Evolutionary conservation across 1,284 basidiomycete species (phyloP).

Genomic region (Grifola frondosa): DNA sequence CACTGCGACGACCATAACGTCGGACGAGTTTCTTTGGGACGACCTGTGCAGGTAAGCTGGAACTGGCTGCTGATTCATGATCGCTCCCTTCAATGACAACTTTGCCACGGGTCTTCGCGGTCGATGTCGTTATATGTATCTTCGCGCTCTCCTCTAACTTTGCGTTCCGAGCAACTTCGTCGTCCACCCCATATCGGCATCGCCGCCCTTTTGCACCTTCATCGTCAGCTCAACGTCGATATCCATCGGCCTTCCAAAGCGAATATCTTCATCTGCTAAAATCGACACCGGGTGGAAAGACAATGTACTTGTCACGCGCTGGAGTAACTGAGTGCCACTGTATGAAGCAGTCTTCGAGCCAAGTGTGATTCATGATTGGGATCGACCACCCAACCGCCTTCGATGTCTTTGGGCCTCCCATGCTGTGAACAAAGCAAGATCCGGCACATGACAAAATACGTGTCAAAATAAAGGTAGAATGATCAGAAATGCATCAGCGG

Average conservation of each 20-base stretch:
- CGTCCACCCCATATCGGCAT: conserved; percentile 3
- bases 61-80: no score
- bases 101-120: conserved; percentile 18
- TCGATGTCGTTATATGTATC: no score
- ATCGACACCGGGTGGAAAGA: conserved; percentile 66
- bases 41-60: no score
- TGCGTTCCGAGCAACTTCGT: conserved; percentile 1
- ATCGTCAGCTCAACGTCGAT: conserved; percentile 26
- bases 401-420: conserved; percentile 68
- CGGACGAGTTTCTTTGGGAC: no score
- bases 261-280: conserved; percentile 43
- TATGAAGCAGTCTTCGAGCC: conserved; percentile 86
- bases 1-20: no score
- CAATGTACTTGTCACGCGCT: conserved; percentile 61
- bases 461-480: conserved; percentile 3
- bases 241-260: conserved; percentile 20
- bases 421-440: conserved; percentile 38
- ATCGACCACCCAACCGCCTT: conserved; percentile 81
- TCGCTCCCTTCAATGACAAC: no score
- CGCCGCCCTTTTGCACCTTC: conserved; percentile 2
- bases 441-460: neutral
- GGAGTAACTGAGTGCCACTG: conserved; percentile 71
- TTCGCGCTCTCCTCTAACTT: no score
- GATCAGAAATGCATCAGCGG: neutral
- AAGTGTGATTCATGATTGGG: conserved; percentile 84